These are phyloP conservation scores for Penicillium parvum DNA, from an alignment of 495 filamentous ascomycete species.

Conservation along the genomic window DNA sequence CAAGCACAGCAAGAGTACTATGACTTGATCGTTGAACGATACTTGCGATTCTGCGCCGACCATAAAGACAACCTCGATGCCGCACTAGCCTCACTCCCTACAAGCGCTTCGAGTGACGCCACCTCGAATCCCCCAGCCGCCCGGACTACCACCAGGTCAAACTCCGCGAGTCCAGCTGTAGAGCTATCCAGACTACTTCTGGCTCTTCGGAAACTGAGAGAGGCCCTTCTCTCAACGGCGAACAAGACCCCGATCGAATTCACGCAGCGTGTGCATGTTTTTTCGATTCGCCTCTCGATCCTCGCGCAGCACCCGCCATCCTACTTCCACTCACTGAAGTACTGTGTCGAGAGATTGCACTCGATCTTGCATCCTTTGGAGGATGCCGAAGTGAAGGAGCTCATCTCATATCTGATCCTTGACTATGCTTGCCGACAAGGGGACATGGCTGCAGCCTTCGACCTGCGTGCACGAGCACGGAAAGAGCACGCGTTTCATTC, in stretches of 20 bases:
- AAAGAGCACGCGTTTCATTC: slow-evolving; percentile 54
- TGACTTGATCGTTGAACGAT: slow-evolving; percentile 76
- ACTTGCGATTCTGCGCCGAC: slow-evolving; percentile 79
- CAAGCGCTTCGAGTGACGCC: slow-evolving; percentile 37
- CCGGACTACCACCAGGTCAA: slow-evolving; percentile 17
- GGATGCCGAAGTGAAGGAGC: slow-evolving; percentile 65
- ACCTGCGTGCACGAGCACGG: slow-evolving; percentile 45
- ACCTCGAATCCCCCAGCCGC: slow-evolving; percentile 39
- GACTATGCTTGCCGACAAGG: slow-evolving; percentile 82
- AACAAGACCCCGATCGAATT: slow-evolving; percentile 58
- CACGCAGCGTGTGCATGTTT: slow-evolving; percentile 65
- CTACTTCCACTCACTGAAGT: slow-evolving; percentile 80
- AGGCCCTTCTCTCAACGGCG: slow-evolving; percentile 68
- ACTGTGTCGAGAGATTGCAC: slow-evolving; percentile 72
- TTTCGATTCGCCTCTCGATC: slow-evolving; percentile 79
- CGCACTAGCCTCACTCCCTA: slow-evolving; percentile 64
- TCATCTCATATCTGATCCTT: slow-evolving; percentile 74
- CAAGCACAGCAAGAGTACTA: slow-evolving; percentile 80
- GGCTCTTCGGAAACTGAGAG: slow-evolving; percentile 86
- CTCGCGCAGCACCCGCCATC: slow-evolving; percentile 75
- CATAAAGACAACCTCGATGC: slow-evolving; percentile 65
- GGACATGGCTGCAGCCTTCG: slow-evolving; percentile 69
- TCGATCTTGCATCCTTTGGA: slow-evolving; percentile 55
- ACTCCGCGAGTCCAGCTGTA: slow-evolving; percentile 29
- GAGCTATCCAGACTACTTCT: slow-evolving; percentile 59